Evolutionary conservation across 106 monocot species (phyloP).

Genomic region (Acorus gramineus): DNA sequence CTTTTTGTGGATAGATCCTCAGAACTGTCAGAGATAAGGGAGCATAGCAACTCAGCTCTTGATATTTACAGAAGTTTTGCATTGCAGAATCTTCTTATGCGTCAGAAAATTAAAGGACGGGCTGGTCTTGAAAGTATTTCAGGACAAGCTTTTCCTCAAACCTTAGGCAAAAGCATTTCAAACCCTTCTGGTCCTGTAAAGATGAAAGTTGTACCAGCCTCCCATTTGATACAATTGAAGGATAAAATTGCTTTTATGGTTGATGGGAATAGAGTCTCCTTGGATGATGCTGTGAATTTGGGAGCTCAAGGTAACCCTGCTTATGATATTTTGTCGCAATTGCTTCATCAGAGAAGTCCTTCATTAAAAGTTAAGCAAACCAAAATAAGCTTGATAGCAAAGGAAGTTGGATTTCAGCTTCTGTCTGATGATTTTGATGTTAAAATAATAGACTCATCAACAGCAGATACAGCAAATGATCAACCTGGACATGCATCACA

Average conservation of each 20-base stretch:
- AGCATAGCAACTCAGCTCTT: constrained; percentile 71
- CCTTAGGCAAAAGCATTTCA: constrained; percentile 11
- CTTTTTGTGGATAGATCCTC: constrained; percentile 93
- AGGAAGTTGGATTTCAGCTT: constrained; percentile 80
- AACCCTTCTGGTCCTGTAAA: not conserved
- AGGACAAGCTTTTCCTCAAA: constrained; percentile 4
- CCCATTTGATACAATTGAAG: constrained; percentile 29
- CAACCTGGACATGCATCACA: constrained; percentile 9
- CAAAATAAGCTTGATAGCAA: constrained; percentile 76
- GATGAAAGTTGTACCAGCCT: constrained; percentile 10
- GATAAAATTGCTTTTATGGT: constrained; percentile 56
- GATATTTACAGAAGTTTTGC: constrained; percentile 52
- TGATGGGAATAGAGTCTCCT: constrained; percentile 32
- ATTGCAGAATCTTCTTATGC: constrained; percentile 21
- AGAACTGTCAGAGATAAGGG: constrained; percentile 36
- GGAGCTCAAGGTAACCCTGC: constrained; percentile 19
- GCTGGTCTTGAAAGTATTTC: not conserved
- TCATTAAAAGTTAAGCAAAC: constrained; percentile 28
- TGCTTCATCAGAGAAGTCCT: constrained; percentile 44
- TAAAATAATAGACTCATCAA: constrained; percentile 30
- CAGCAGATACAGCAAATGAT: constrained; percentile 13
- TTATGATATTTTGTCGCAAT: constrained; percentile 40
- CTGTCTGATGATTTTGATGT: constrained; percentile 92
- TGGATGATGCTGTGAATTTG: constrained; percentile 10
- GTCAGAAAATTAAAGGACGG: constrained; percentile 1